Percentiles rank a stretch among this genome's conserved stretches.
Evolutionary conservation across 1,139 yeast genomes (phyloP).

Genomic region (Ogataea hybrid): DNA sequence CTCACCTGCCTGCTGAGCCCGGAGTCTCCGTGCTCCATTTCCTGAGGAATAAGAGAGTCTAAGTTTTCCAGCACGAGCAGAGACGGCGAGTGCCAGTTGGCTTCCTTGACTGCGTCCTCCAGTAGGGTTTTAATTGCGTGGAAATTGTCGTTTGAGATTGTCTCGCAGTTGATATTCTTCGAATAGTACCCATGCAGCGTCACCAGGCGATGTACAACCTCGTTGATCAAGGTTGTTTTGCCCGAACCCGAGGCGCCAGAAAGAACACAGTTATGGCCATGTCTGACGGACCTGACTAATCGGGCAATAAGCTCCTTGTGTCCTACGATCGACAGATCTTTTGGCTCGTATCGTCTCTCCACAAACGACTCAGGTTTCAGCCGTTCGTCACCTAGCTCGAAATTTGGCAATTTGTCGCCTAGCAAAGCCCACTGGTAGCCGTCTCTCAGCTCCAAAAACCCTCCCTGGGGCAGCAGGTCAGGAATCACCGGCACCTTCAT

Average conservation of each 20-base stretch:
- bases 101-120: slow-evolving; percentile 51
- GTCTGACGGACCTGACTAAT: slow-evolving; percentile 43
- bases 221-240: slow-evolving; percentile 55
- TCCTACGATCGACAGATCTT: slow-evolving; percentile 41
- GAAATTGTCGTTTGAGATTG: slow-evolving; percentile 55
- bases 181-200: slow-evolving; percentile 41
- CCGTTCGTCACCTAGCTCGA: slow-evolving; percentile 55
- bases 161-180: slow-evolving; percentile 51
- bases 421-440: slow-evolving; percentile 35
- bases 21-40: slow-evolving; percentile 66
- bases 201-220: slow-evolving; percentile 35
- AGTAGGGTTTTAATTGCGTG: slow-evolving; percentile 50
- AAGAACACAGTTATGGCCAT: slow-evolving; percentile 57
- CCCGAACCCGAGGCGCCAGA: slow-evolving; percentile 84
- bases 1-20: slow-evolving; percentile 57
- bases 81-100: slow-evolving; percentile 81
- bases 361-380: slow-evolving; percentile 51
- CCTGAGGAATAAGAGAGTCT: slow-evolving; percentile 74
- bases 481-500: slow-evolving; percentile 48
- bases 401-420: slow-evolving; percentile 28
- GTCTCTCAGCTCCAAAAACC: slow-evolving; percentile 52
- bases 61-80: slow-evolving; percentile 75
- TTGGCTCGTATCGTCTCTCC: slow-evolving; percentile 20
- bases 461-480: slow-evolving; percentile 58
- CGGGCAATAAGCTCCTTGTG: slow-evolving; percentile 46